Base-by-base conservation (phyloP, 2,329 filamentous ascomycete genomes). In the Aspergillus felis region DNA sequence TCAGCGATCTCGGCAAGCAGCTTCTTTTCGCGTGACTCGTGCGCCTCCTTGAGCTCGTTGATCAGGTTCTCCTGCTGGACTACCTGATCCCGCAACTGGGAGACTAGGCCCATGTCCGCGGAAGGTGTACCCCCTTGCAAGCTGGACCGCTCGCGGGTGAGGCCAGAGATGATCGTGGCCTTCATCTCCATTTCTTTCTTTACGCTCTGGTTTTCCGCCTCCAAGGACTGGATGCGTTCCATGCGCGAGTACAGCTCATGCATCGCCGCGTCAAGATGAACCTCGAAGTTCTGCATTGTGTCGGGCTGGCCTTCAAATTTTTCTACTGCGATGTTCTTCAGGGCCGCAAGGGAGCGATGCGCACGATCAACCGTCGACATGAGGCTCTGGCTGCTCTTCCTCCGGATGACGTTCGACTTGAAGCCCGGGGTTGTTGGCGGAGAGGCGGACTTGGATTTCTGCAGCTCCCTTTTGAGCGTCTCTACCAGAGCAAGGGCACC, bases 111-210 rank as follows among this genome's bases (percentile, higher is more conserved):
- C 71, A 97, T 95, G 69, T 99, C 94, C 70, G 96, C 87, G 7
- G 92, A 89, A 25, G 89, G 89, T 2, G 82, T 81, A 5, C 64
- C 60, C 72, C 81, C 84, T 71, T 93, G 91, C 77, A 97, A 82
- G 76, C 92, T 97, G 3, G 91, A 93, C 58, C 95, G 84, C 75
- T 99, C 95, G 54, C 94, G 88, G 3, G 94, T 96, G 61, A 99
- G 81, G 6, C 94, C 94, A 29, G 91, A 91, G 66, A 99, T 97
- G 70, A 99, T 92, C 29, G 91, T 90, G 81, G 93, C 92, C 83
- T 99, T 99, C 61, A 85, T 87, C 71, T 99, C 94, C 88, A 97
- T 96, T 74, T 99, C 94, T 78, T 92, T 96, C 79, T 91, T 94
- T 24, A 92, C 85, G 3, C 86, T 87, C 27, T 87, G 81, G 56